phyloP scores from a whole-genome alignment of 2,329 filamentous ascomycete genomes.

The Septoria petroselini region DNA sequence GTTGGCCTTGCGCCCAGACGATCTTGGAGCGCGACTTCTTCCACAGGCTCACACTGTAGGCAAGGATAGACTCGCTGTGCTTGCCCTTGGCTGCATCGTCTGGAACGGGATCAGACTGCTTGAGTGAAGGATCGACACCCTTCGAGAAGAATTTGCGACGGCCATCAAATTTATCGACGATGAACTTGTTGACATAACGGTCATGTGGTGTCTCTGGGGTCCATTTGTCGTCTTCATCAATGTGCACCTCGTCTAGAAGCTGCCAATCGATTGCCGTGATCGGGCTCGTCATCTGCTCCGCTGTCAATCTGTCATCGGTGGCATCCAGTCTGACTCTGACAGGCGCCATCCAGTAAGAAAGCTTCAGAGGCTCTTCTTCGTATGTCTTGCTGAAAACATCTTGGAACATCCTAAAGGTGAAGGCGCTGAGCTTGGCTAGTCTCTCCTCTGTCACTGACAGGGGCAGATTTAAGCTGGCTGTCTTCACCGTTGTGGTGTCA shows the following conservation, averaged over 20 bases:
- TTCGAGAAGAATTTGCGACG: conserved; percentile 57
- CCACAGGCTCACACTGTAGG: conserved; percentile 79
- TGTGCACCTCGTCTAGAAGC: conserved; percentile 46
- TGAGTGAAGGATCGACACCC: conserved; percentile 51
- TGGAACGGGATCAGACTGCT: conserved; percentile 64
- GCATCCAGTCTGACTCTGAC: conserved; percentile 10
- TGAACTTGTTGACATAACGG: conserved; percentile 50
- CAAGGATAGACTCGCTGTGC: conserved; percentile 59
- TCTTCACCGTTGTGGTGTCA: conserved; percentile 57
- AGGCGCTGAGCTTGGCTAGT: conserved; percentile 60
- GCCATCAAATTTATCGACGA: conserved; percentile 57
- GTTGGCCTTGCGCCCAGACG: conserved; percentile 65
- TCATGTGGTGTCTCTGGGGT: conserved; percentile 41
- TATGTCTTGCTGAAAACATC: conserved; percentile 91
- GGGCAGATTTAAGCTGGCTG: conserved; percentile 42
- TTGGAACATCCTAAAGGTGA: conserved; percentile 72
- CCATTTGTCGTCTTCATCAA: conserved; percentile 47
- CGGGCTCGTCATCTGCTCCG: conserved; percentile 5
- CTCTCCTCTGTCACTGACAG: conserved; percentile 46
- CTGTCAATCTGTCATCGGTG: not conserved
- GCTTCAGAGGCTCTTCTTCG: conserved; percentile 57
- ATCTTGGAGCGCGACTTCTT: conserved; percentile 53
- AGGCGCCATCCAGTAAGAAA: conserved; percentile 84
- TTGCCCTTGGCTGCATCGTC: conserved; percentile 47
- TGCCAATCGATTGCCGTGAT: conserved; percentile 59